A percentile compares a stretch with the other conserved stretches of the same genome.
Conservation (phyloP, 2,329 filamentous ascomycete species). For the Aspergillus candidus region DNA sequence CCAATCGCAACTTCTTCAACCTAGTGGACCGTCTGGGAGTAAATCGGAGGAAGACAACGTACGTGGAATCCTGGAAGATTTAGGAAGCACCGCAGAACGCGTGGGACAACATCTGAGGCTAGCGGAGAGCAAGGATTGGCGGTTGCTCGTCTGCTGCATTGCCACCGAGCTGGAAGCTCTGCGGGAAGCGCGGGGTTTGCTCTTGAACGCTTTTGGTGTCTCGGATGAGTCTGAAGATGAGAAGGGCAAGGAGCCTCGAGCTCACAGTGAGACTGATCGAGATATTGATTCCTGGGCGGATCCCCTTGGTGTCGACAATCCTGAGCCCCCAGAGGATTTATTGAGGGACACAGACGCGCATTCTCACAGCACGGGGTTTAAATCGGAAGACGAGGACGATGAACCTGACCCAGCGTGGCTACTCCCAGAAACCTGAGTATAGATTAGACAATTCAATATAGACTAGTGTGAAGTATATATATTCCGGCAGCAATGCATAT, state of each 20-base stretch:
- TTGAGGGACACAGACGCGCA: slow-evolving; percentile 24
- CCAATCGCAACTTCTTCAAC: slow-evolving; percentile 13
- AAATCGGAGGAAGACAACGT: slow-evolving; percentile 20
- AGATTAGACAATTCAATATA: not conserved
- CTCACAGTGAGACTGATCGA: slow-evolving; percentile 1
- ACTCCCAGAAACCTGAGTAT: slow-evolving; percentile 24
- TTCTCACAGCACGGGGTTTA: slow-evolving; percentile 14
- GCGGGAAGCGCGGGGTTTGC: slow-evolving; percentile 32
- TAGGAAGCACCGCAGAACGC: slow-evolving; percentile 42
- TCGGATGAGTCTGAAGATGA: slow-evolving; percentile 13
- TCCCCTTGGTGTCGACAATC: slow-evolving; percentile 23
- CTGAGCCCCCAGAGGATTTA: slow-evolving; percentile 34
- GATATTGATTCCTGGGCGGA: slow-evolving; percentile 10
- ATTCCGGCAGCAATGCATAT: too few relatives aligned
- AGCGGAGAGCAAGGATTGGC: slow-evolving; percentile 53
- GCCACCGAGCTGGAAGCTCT: slow-evolving; percentile 57
- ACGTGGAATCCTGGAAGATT: slow-evolving; percentile 36
- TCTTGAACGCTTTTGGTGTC: slow-evolving; percentile 30
- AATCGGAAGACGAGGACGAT: slow-evolving; percentile 37
- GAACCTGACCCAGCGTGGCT: slow-evolving; percentile 42
- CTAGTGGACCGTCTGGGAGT: slow-evolving; percentile 7
- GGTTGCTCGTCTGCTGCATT: slow-evolving; percentile 55
- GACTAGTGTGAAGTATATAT: too few relatives aligned
- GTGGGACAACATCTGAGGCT: slow-evolving; percentile 46
- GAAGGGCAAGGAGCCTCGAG: not conserved